Conservation (phyloP, 2,329 filamentous ascomycete genomes). For the Alternaria sp. region DNA sequence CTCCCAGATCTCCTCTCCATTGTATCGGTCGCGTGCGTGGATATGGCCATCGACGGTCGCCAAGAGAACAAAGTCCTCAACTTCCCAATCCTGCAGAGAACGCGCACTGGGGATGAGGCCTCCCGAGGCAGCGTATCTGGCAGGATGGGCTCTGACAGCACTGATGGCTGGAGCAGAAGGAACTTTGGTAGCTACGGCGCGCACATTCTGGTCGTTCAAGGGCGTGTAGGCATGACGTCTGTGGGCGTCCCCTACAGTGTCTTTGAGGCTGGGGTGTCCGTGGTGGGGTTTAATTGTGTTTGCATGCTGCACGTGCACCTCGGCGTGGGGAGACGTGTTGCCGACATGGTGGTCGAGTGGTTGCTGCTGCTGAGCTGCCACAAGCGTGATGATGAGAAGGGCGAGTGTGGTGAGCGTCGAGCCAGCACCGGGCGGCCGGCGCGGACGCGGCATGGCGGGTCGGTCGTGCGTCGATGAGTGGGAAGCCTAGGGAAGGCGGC, state of each 20-base stretch:
- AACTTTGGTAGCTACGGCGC: constrained; percentile 89
- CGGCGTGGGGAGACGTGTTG: constrained; percentile 37
- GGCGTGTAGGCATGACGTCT: constrained; percentile 38
- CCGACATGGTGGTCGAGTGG: constrained; percentile 37
- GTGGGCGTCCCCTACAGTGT: constrained; percentile 26
- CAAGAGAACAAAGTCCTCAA: constrained; percentile 99
- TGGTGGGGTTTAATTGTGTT: constrained; percentile 21
- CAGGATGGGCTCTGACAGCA: constrained; percentile 94
- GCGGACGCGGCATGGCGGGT: constrained; percentile 48
- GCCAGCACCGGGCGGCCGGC: constrained; percentile 52
- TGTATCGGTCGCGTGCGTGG: constrained; percentile 88
- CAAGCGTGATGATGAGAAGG: constrained; percentile 47
- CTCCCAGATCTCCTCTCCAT: constrained; percentile 84
- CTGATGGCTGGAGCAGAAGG: constrained; percentile 79
- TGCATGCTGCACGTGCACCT: constrained; percentile 33
- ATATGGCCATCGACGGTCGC: constrained; percentile 99
- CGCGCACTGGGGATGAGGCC: constrained; percentile 77
- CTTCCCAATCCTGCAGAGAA: constrained; percentile 98
- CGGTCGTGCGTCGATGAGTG: constrained; percentile 28
- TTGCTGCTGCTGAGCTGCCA: constrained; percentile 55
- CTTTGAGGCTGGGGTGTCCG: constrained; percentile 17
- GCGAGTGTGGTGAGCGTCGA: constrained; percentile 48
- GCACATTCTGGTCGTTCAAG: constrained; percentile 69
- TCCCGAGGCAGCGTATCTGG: constrained; percentile 58
- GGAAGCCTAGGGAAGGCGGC: constrained; percentile 43